These are phyloP conservation scores for Hura crepitans DNA, from an alignment of 441 rosid species.

Conservation along the genomic window DNA sequence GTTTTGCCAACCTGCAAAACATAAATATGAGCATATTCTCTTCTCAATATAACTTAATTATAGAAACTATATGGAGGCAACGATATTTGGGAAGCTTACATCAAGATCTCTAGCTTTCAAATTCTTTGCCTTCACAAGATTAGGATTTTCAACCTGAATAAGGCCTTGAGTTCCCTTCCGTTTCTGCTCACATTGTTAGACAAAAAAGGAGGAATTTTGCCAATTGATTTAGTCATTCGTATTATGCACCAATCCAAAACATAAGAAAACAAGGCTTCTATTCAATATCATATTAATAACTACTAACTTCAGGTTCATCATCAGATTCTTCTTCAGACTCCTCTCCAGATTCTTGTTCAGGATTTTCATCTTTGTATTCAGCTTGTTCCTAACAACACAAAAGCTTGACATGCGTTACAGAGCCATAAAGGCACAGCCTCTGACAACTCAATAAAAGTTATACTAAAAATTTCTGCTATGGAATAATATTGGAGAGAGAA, in stretches of 20 bases:
- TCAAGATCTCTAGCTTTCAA: constrained; percentile 75
- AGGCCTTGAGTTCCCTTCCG: constrained; percentile 75
- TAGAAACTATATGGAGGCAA: background rate
- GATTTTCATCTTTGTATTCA: constrained; percentile 41
- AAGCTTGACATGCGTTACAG: background rate
- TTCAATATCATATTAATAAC: background rate
- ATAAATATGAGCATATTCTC: constrained; percentile 4
- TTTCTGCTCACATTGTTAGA: constrained; percentile 44
- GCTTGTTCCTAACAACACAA: constrained; percentile 55
- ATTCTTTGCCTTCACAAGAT: constrained; percentile 65
- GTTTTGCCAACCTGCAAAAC: constrained; percentile 51
- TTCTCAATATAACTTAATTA: background rate
- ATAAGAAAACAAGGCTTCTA: background rate
- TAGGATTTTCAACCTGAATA: constrained; percentile 85
- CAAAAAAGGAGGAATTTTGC: background rate
- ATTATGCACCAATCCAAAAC: background rate
- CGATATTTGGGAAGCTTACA: constrained; percentile 43
- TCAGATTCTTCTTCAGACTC: constrained; percentile 70
- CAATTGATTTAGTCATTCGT: background rate
- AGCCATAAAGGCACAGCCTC: background rate
- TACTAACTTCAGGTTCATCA: constrained; percentile 63
- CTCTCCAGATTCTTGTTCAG: constrained; percentile 50
- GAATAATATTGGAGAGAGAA: constrained; percentile 16
- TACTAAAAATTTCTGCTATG: background rate
- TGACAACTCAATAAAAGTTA: background rate